Conservation (phyloP, 306 rosid genomes). For the Herpetospermum pedunculosum region DNA sequence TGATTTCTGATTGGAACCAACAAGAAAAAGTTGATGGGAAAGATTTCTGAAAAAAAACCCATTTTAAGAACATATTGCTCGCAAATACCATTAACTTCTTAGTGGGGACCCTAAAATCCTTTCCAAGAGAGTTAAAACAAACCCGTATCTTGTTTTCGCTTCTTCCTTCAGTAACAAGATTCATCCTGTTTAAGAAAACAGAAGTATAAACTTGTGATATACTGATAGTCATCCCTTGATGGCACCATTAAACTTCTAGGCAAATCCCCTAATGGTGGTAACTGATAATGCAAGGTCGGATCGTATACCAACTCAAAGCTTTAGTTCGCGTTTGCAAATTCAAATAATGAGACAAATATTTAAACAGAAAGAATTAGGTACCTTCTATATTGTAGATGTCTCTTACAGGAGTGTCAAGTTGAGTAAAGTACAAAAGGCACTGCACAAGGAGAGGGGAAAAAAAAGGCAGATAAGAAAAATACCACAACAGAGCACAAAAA, state of each 20-base stretch:
- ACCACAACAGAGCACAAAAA: constrained; percentile 5
- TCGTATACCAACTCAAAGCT: background rate
- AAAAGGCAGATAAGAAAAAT: constrained; percentile 5
- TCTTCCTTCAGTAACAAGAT: background rate
- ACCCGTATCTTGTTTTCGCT: background rate
- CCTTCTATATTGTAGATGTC: background rate
- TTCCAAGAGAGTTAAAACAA: background rate
- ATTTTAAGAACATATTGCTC: background rate
- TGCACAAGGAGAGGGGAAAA: constrained; percentile 22
- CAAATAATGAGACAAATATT: background rate
- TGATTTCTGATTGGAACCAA: background rate
- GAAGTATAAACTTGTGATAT: background rate
- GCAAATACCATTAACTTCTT: background rate
- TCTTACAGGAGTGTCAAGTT: constrained; percentile 1
- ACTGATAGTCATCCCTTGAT: background rate
- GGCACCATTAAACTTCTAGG: background rate
- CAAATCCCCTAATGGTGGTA: background rate
- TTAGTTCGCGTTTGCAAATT: background rate
- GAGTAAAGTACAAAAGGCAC: constrained; percentile 70
- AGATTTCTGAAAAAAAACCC: background rate
- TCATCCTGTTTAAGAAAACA: background rate
- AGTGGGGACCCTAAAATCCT: background rate
- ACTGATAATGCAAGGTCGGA: background rate
- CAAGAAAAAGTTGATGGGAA: background rate
- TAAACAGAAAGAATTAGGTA: background rate